A percentile compares a stretch with the other conserved stretches of the same genome.
These are phyloP conservation scores for Dictyostelium intermedium DNA, from an alignment of 78 protist genomes.

Conservation along the genomic window DNA sequence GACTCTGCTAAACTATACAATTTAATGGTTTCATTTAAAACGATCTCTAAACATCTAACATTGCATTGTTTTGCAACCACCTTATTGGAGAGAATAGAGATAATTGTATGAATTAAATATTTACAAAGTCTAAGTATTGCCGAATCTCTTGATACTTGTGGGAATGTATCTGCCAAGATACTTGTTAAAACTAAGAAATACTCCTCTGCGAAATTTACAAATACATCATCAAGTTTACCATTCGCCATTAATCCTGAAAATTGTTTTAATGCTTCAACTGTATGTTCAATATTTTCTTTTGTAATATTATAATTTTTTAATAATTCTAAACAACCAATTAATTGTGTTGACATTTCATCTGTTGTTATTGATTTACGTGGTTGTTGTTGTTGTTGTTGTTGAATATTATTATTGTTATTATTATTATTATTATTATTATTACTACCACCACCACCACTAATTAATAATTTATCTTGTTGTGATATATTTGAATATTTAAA, in stretches of 20 bases:
- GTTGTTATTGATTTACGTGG: constrained; percentile 2
- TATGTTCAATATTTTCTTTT: constrained; percentile 35
- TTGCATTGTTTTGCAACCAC: constrained; percentile 18
- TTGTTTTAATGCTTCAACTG: constrained; percentile 43
- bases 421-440: not conserved
- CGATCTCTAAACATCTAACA: constrained; percentile 22
- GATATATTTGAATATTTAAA: constrained; percentile 8
- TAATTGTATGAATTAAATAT: constrained; percentile 50
- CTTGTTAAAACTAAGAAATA: not conserved
- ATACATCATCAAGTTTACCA: constrained; percentile 23
- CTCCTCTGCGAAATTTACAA: constrained; percentile 1
- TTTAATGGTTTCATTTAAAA: constrained; percentile 29
- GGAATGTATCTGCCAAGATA: constrained; percentile 15
- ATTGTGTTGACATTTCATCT: not conserved
- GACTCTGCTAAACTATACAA: not conserved
- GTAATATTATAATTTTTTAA: not conserved
- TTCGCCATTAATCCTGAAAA: constrained; percentile 1
- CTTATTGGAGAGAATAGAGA: constrained; percentile 24
- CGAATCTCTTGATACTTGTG: not conserved
- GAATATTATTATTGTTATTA: not conserved
- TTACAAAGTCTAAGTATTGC: constrained; percentile 51
- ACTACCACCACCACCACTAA: not conserved
- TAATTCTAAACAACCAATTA: constrained; percentile 24
- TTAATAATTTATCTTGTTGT: not conserved
- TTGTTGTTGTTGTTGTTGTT: not conserved